Evolutionary conservation across 192 early-diverging fungal species (phyloP).

Genomic region (Chytriomyces hyalinus): DNA sequence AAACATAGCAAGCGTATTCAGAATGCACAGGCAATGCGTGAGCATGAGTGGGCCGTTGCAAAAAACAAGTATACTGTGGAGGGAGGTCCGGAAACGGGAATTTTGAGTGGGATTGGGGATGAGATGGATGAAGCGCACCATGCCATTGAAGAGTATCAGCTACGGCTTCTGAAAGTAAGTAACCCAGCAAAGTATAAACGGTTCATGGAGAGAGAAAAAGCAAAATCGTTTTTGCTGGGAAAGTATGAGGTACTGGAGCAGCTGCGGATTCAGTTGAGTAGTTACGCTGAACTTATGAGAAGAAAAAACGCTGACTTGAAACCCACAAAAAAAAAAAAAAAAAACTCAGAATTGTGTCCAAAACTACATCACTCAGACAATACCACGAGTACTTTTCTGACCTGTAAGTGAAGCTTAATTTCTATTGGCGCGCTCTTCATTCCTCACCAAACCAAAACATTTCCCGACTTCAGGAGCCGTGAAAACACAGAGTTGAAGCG

Average conservation of each 20-base stretch:
- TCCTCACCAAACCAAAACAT: background rate
- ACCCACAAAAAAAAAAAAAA: background rate
- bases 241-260: slow-evolving; percentile 37
- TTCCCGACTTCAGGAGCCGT: slow-evolving; percentile 16
- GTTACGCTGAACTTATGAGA: background rate
- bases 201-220: slow-evolving; percentile 30
- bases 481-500: slow-evolving; percentile 33
- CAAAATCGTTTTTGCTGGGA: slow-evolving; percentile 23
- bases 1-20: slow-evolving; percentile 22
- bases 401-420: slow-evolving; percentile 13
- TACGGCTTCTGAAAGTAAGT: slow-evolving; percentile 18
- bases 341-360: slow-evolving; percentile 27
- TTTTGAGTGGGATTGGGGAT: background rate
- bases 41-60: slow-evolving; percentile 18
- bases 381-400: slow-evolving; percentile 27
- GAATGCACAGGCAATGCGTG: slow-evolving; percentile 27
- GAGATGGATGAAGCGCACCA: background rate
- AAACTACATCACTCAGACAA: slow-evolving; percentile 30
- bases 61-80: slow-evolving; percentile 17
- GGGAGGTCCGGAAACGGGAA: background rate
- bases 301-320: background rate
- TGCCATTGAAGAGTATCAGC: slow-evolving; percentile 10
- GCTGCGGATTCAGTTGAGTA: slow-evolving; percentile 31
- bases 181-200: slow-evolving; percentile 38
- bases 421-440: background rate